Conservation (phyloP, 2,329 filamentous ascomycete genomes). For the Trichophyton rubrum region DNA sequence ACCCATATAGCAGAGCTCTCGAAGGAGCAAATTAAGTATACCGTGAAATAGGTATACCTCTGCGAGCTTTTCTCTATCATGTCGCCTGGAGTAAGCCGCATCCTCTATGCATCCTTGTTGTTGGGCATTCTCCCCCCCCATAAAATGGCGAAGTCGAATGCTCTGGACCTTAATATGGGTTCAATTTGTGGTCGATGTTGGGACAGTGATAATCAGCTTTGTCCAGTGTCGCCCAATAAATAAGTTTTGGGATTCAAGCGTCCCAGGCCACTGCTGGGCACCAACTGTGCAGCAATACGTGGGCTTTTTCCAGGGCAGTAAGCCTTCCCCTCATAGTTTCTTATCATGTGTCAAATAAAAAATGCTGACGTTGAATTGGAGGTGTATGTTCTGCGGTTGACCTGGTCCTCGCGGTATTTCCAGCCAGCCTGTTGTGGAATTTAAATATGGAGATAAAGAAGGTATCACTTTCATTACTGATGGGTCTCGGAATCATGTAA, state of each 20-base stretch:
- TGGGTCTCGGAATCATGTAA: constrained; percentile 10
- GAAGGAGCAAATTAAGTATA: constrained; percentile 4
- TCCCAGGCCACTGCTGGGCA: constrained; percentile 9
- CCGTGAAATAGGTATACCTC: constrained; percentile 11
- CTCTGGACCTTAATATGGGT: constrained; percentile 8
- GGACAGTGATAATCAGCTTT: constrained; percentile 7
- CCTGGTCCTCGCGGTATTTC: constrained; percentile 11
- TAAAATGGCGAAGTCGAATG: constrained; percentile 5
- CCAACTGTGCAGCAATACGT: constrained; percentile 6
- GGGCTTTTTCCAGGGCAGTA: constrained; percentile 11
- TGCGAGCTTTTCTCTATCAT: constrained; percentile 10
- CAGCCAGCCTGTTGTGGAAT: constrained; percentile 11
- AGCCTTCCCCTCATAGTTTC: neutral
- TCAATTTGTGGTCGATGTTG: constrained; percentile 7
- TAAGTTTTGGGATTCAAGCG: constrained; percentile 7
- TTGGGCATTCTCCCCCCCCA: constrained; percentile 8
- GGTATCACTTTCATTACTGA: constrained; percentile 7
- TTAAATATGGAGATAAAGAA: constrained; percentile 8
- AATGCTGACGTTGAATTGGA: neutral
- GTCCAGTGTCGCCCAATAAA: constrained; percentile 7
- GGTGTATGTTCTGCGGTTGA: constrained; percentile 11
- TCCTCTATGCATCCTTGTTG: constrained; percentile 11
- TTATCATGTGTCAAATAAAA: too few species aligned
- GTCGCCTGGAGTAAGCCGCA: constrained; percentile 10
- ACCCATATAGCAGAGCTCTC: constrained; percentile 7